Evolutionary conservation across 805 yeast genomes (phyloP).

Genomic region (Nakazawaea wyomingensis): DNA sequence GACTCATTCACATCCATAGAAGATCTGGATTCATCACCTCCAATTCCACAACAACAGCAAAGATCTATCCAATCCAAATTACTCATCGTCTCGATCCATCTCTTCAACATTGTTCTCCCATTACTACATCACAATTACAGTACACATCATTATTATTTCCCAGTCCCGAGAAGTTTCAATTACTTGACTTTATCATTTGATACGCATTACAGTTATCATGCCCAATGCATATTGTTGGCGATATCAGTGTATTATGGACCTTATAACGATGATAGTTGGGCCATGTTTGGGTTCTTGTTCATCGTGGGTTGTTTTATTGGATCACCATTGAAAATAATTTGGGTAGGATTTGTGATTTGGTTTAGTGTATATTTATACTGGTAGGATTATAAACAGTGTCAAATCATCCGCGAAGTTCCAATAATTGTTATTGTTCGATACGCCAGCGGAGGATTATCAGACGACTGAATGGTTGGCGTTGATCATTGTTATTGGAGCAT

Average conservation of each 20-base stretch:
- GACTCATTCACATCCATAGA: not conserved
- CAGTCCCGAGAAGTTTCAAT: not conserved
- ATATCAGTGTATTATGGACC: constrained; percentile 5
- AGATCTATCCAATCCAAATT: not conserved
- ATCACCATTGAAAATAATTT: not conserved
- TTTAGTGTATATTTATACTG: not conserved
- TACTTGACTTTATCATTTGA: not conserved
- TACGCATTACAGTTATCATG: not conserved
- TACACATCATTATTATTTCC: not conserved
- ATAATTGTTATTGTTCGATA: too few species aligned
- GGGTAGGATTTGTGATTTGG: constrained; percentile 5
- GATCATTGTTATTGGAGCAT: too few species aligned
- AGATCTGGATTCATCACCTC: not conserved
- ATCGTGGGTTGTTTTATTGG: constrained; percentile 7
- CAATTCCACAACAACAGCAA: not conserved
- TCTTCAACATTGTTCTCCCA: constrained; percentile 3
- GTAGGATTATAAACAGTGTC: not conserved
- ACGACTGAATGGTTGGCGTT: too few species aligned
- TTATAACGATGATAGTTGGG: not conserved
- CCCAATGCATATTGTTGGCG: constrained; percentile 2
- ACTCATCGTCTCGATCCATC: not conserved
- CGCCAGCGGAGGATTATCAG: too few species aligned
- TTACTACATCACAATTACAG: constrained; percentile 2
- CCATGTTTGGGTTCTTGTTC: constrained; percentile 9
- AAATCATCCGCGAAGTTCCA: not conserved